Conservation (phyloP, 140 eudicot species). For the Bidens hawaiensis region DNA sequence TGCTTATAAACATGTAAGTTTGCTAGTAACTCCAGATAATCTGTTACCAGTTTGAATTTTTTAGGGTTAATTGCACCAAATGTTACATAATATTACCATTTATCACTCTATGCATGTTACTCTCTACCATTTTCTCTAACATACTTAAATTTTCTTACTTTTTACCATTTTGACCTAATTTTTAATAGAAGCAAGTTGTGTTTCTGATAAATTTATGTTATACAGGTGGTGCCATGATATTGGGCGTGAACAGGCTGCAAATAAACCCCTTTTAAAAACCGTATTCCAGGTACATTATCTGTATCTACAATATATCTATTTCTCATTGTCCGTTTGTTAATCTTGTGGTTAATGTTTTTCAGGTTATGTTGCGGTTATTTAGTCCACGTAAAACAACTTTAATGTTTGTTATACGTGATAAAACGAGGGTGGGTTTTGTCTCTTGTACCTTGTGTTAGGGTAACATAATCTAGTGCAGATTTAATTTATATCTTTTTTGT, state of each 20-base stretch:
- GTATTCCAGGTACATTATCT: constrained; percentile 51
- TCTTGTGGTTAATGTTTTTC: not conserved
- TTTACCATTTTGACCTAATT: no score
- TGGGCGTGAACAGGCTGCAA: constrained; percentile 21
- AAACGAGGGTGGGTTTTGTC: constrained; percentile 47
- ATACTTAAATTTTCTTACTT: no score
- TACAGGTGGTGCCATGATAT: no score
- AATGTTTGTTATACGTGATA: constrained; percentile 67
- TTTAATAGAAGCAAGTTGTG: no score
- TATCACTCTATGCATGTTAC: no score
- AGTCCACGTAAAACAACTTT: not conserved
- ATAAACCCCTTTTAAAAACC: constrained; percentile 73
- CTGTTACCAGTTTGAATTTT: no score
- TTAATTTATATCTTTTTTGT: not conserved
- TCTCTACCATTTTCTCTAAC: no score
- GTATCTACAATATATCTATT: no score
- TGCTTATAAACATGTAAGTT: constrained; percentile 94
- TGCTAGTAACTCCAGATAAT: not conserved
- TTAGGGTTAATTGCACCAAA: no score
- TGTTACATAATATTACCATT: no score
- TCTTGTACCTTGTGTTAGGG: not conserved
- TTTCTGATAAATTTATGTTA: no score
- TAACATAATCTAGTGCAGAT: not conserved
- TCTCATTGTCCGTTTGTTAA: not conserved
- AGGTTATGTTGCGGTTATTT: not conserved